Evolutionary conservation across 768 basidiomycete species (phyloP).

Genomic region (Kwoniella sp.): DNA sequence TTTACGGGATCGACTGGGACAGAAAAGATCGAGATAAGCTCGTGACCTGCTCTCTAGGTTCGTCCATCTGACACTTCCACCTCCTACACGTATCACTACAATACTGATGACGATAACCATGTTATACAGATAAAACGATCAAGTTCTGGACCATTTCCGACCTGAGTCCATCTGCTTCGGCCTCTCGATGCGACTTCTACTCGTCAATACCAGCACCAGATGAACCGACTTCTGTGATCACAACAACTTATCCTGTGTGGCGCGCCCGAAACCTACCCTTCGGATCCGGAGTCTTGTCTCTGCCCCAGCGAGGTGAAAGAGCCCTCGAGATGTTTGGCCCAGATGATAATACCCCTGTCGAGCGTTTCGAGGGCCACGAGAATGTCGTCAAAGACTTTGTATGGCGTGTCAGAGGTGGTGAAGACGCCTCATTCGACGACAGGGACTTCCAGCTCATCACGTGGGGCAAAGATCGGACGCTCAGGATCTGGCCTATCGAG

Average conservation of each 20-base stretch:
- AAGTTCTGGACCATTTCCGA: constrained; percentile 74
- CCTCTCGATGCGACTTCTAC: constrained; percentile 24
- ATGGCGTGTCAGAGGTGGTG: constrained; percentile 70
- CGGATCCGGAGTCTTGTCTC: constrained; percentile 78
- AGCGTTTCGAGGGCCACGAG: constrained; percentile 80
- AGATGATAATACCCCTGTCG: constrained; percentile 59
- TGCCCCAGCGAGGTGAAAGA: constrained; percentile 86
- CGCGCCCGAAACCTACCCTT: constrained; percentile 89
- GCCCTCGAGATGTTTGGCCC: constrained; percentile 78
- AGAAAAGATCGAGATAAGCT: constrained; percentile 73
- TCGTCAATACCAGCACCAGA: constrained; percentile 39
- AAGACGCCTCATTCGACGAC: constrained; percentile 61
- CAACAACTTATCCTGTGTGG: constrained; percentile 89
- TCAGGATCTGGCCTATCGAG: constrained; percentile 88
- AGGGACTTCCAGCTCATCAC: constrained; percentile 68
- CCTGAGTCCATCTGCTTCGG: constrained; percentile 26
- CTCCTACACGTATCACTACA: neutral
- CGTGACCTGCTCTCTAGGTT: constrained; percentile 80
- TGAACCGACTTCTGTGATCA: constrained; percentile 57
- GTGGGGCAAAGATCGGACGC: constrained; percentile 86
- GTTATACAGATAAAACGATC: constrained; percentile 73
- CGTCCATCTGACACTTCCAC: constrained; percentile 1
- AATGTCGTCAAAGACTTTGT: constrained; percentile 98
- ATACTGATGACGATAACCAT: neutral
- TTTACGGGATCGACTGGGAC: constrained; percentile 98